Conservation (phyloP, 805 yeast genomes). For the Teunomyces kruisii region DNA sequence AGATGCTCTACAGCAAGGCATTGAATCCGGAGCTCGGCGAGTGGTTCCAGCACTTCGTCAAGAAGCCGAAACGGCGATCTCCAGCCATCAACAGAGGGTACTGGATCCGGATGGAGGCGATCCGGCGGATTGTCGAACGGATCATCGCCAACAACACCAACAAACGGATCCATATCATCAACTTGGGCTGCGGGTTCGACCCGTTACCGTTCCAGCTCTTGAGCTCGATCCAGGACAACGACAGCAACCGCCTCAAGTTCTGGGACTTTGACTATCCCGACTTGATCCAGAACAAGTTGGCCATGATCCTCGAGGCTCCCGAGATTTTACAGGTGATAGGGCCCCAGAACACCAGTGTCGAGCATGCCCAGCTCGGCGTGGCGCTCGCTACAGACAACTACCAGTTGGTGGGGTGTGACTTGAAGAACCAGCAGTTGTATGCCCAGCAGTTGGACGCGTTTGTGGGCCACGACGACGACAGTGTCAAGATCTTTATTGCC, state of each 20-base stretch:
- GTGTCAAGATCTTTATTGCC: constrained; percentile 63
- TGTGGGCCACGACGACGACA: constrained; percentile 20
- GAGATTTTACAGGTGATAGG: constrained; percentile 52
- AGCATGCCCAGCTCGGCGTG: constrained; percentile 17
- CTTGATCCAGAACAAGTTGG: constrained; percentile 54
- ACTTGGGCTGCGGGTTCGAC: constrained; percentile 76
- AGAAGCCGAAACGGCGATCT: constrained; percentile 63
- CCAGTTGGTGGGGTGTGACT: constrained; percentile 64
- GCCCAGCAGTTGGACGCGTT: constrained; percentile 24
- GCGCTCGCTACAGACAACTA: constrained; percentile 43
- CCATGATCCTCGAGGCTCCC: constrained; percentile 47
- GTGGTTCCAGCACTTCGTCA: constrained; percentile 69
- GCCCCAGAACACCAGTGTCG: neutral
- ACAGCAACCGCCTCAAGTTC: constrained; percentile 38
- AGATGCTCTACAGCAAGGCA: constrained; percentile 48
- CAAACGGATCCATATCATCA: constrained; percentile 46
- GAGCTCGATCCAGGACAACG: constrained; percentile 23
- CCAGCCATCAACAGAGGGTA: constrained; percentile 83
- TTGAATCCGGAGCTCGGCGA: constrained; percentile 34
- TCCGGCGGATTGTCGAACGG: constrained; percentile 49
- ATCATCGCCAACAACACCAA: constrained; percentile 35
- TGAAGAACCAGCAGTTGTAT: constrained; percentile 48
- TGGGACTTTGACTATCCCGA: constrained; percentile 78
- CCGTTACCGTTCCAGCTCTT: constrained; percentile 42
- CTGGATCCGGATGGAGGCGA: constrained; percentile 76